phyloP scores from a whole-genome alignment of 352 stramenopile genomes.

The Phytophthora sp. region DNA sequence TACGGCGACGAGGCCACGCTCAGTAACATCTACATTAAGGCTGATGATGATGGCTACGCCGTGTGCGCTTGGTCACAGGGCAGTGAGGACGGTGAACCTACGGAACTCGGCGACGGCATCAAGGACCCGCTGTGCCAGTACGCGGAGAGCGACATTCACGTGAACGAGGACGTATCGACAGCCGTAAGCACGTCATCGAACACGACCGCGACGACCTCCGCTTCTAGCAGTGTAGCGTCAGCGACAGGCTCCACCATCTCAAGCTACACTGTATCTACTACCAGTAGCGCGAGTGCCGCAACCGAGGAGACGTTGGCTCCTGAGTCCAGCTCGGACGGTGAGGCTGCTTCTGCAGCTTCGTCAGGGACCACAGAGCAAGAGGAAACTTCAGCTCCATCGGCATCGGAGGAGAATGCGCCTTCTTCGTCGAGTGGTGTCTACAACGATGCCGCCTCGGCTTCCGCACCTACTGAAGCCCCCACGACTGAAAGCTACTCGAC shows the following conservation, averaged over 20 bases:
- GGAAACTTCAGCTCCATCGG: conserved; percentile 4
- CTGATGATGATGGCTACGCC: conserved; percentile 20
- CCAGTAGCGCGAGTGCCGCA: conserved; percentile 5
- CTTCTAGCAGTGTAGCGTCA: conserved; percentile 2
- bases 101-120: conserved; percentile 38
- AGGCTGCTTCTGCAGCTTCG: conserved; percentile 7
- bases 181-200: conserved; percentile 13
- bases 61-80: conserved; percentile 40
- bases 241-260: neutral
- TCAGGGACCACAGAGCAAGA: neutral
- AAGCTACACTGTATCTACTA: conserved; percentile 5
- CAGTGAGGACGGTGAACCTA: conserved; percentile 30
- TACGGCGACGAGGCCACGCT: too few species aligned
- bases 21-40: too few species aligned
- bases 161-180: conserved; percentile 26
- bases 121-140: conserved; percentile 37
- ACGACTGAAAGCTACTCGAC: too few species aligned
- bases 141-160: conserved; percentile 35
- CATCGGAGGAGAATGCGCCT: conserved; percentile 10
- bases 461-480: conserved; percentile 3
- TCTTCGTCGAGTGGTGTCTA: conserved; percentile 3
- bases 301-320: conserved; percentile 4
- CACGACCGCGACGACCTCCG: conserved; percentile 4
- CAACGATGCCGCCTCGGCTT: neutral
- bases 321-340: conserved; percentile 8